Evolutionary conservation across 2,329 filamentous ascomycete genomes (phyloP).

Genomic region (Metarhizium robertsii): DNA sequence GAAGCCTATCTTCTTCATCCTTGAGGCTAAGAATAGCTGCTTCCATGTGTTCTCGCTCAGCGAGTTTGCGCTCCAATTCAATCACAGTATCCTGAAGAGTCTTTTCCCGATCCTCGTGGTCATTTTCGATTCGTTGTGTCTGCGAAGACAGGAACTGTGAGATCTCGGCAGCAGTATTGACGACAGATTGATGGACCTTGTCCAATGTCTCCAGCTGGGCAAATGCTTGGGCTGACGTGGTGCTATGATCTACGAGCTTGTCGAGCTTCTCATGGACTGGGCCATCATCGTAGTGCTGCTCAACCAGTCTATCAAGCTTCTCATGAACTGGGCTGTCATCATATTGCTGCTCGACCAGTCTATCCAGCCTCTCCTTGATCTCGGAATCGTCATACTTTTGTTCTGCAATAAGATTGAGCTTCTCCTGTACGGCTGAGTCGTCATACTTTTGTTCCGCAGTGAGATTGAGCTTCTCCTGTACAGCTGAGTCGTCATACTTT

Average conservation of each 20-base stretch:
- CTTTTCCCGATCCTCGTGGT: conserved; percentile 69
- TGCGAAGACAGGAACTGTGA: conserved; percentile 73
- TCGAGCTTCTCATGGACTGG: conserved; percentile 29
- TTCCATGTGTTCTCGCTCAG: conserved; percentile 54
- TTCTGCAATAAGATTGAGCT: conserved; percentile 22
- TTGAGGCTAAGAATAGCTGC: conserved; percentile 41
- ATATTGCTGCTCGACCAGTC: conserved; percentile 23
- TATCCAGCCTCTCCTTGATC: conserved; percentile 33
- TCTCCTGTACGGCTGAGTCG: conserved; percentile 20
- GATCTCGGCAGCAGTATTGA: conserved; percentile 74
- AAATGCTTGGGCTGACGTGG: conserved; percentile 59
- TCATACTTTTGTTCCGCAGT: conserved; percentile 48
- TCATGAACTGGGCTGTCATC: conserved; percentile 22
- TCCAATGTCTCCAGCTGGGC: conserved; percentile 75
- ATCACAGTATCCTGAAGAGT: conserved; percentile 71
- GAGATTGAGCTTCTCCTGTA: conserved; percentile 19
- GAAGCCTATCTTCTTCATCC: conserved; percentile 44
- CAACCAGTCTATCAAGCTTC: conserved; percentile 34
- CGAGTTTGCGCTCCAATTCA: conserved; percentile 66
- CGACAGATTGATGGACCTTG: conserved; percentile 80
- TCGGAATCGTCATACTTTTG: conserved; percentile 46
- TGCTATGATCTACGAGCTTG: conserved; percentile 51
- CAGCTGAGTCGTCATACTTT: conserved; percentile 17
- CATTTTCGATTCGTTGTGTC: conserved; percentile 63
- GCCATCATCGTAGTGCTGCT: conserved; percentile 19